Evolutionary conservation across 805 yeast genomes (phyloP).

Genomic region (Candida coleopterorum): DNA sequence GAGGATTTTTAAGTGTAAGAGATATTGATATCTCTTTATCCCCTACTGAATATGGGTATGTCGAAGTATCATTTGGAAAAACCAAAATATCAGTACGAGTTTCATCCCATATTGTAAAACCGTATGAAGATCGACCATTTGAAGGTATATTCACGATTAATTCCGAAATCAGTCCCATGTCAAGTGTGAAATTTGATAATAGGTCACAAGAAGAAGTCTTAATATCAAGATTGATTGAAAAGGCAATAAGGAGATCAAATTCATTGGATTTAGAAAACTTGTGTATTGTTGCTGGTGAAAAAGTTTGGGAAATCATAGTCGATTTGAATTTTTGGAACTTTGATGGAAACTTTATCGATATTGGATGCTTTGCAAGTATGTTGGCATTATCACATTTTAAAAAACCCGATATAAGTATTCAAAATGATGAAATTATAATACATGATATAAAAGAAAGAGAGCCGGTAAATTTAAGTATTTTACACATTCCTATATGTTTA

Average conservation of each 20-base stretch:
- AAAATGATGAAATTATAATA: slow-evolving; percentile 53
- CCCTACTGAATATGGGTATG: slow-evolving; percentile 69
- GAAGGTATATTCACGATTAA: slow-evolving; percentile 85
- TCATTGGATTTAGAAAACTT: slow-evolving; percentile 88
- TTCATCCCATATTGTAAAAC: slow-evolving; percentile 70
- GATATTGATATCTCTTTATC: slow-evolving; percentile 55
- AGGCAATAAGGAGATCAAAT: slow-evolving; percentile 84
- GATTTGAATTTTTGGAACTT: slow-evolving; percentile 84
- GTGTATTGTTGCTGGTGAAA: slow-evolving; percentile 85
- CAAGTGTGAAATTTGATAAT: slow-evolving; percentile 77
- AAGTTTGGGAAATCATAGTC: slow-evolving; percentile 88
- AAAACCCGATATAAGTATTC: slow-evolving; percentile 69
- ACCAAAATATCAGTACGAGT: slow-evolving; percentile 69
- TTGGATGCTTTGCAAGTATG: slow-evolving; percentile 86
- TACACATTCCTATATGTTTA: slow-evolving; percentile 87
- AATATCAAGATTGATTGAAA: slow-evolving; percentile 79
- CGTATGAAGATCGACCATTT: slow-evolving; percentile 87
- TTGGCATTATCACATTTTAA: slow-evolving; percentile 78
- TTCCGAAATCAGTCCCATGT: slow-evolving; percentile 88
- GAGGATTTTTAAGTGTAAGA: slow-evolving; percentile 61
- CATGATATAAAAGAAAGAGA: slow-evolving; percentile 75
- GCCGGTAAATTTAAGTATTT: slow-evolving; percentile 77
- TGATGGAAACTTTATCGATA: slow-evolving; percentile 92
- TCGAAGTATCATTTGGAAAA: slow-evolving; percentile 70
- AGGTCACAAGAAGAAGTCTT: slow-evolving; percentile 78